Base-by-base conservation (phyloP, 2,329 filamentous ascomycete genomes). In the Coccinonectria pachysandricola region DNA sequence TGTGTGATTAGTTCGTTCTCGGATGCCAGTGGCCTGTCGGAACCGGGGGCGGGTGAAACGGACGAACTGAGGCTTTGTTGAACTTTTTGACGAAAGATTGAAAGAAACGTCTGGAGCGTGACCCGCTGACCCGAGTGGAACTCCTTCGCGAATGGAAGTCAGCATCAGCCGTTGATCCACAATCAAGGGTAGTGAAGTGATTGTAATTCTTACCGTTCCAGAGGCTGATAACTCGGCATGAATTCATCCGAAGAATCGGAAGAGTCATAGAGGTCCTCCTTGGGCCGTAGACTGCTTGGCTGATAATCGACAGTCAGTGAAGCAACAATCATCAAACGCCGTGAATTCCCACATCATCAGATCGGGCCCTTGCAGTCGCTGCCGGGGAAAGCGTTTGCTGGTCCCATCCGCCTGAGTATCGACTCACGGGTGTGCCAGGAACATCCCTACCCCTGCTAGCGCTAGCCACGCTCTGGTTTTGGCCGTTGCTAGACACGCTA, bases 351-450 rank as follows among this genome's bases (percentile, higher is more conserved):
- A 39, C 36, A 32, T 37, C 36, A 15, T 39, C 35, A 17, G 15
- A 17, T 14, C 35, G 25, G n/a, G 19, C 32, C 37, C 37, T 28
- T 24, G 37, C 35, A 6, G 30, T 23, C 8, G 34, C 39, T 7
- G 40, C 40, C 22, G 40, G 30, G 29, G 30, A 41, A 12, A 42
- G 35, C 12, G 35, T 36, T 19, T 43, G 40, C 35, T 23, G 40
- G 21, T 43, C 32, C 40, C 40, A 43, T 37, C 31, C 40, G 5
- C 40, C 40, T 23, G 40, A 43, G 26, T 30, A 35, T 29, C 35
- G 23, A 32, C 30, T 41, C 16, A 30, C 16, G 16, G 40, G 40
- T 12, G 40, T 43, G 28, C 40, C 40, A 26, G 40, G 40, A 15
- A 35, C 18, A 7, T 35, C 39, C 26, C 30, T 35, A 15, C 34